Percentiles rank a stretch among this genome's conserved stretches.
Conservation (phyloP, 441 rosid genomes). For the Adansonia grandidieri region DNA sequence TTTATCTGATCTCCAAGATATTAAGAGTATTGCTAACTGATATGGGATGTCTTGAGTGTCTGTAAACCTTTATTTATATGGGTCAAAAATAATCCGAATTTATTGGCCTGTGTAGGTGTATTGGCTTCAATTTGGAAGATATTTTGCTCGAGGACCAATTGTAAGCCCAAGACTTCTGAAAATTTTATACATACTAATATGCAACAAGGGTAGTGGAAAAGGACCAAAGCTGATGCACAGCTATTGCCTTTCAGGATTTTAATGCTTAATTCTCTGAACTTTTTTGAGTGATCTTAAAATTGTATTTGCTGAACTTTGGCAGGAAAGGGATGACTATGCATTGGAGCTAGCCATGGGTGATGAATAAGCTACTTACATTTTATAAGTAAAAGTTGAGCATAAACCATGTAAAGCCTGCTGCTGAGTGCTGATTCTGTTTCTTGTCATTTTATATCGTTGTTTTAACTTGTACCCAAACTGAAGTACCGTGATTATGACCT, state of each 20-base stretch:
- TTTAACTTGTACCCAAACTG: slow-evolving; percentile 10
- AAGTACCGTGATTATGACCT: neutral
- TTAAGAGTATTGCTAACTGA: neutral
- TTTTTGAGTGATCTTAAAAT: slow-evolving; percentile 19
- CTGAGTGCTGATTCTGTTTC: slow-evolving; percentile 15
- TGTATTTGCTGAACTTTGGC: slow-evolving; percentile 35
- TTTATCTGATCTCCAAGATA: neutral
- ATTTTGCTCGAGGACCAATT: slow-evolving; percentile 92
- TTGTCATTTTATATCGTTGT: slow-evolving; percentile 3
- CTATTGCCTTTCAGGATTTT: neutral
- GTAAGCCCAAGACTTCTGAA: slow-evolving; percentile 53
- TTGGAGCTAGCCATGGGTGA: slow-evolving; percentile 89
- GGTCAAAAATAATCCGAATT: slow-evolving; percentile 11
- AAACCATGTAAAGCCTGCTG: slow-evolving; percentile 28
- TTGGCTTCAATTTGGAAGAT: slow-evolving; percentile 99
- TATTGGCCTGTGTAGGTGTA: slow-evolving; percentile 66
- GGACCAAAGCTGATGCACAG: slow-evolving; percentile 14
- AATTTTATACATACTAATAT: neutral
- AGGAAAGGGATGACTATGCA: slow-evolving; percentile 97
- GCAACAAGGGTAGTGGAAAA: neutral
- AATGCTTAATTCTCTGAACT: neutral
- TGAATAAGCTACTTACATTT: slow-evolving; percentile 46
- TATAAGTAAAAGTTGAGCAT: slow-evolving; percentile 17
- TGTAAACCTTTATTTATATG: neutral
- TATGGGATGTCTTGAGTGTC: neutral